Evolutionary conservation across 1,139 yeast genomes (phyloP).

Genomic region (Pichia sp.): DNA sequence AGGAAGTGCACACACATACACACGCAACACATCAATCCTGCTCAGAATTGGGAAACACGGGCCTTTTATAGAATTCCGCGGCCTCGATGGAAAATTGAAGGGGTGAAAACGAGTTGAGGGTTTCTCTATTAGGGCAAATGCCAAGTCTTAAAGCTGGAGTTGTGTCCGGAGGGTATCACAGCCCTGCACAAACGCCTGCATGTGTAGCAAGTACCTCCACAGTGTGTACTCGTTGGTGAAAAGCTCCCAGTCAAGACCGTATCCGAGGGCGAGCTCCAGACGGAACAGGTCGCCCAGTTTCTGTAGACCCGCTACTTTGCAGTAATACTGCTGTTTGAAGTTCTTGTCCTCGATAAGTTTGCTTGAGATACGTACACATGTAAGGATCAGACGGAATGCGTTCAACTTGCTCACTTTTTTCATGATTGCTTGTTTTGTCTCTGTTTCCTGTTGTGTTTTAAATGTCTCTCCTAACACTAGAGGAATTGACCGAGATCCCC

Average conservation of each 20-base stretch:
- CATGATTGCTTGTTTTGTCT: background rate
- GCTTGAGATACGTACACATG: slow-evolving; percentile 26
- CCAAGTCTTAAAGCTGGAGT: background rate
- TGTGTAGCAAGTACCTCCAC: slow-evolving; percentile 13
- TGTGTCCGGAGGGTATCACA: slow-evolving; percentile 3
- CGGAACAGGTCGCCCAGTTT: slow-evolving; percentile 26
- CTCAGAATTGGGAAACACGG: too few species aligned
- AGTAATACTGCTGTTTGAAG: slow-evolving; percentile 29
- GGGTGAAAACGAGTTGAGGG: too few species aligned
- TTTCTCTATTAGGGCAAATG: background rate
- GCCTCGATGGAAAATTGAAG: too few species aligned
- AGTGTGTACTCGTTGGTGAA: slow-evolving; percentile 27
- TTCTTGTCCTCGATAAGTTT: slow-evolving; percentile 32
- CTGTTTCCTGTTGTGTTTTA: background rate
- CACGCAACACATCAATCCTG: too few species aligned
- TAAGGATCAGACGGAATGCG: slow-evolving; percentile 27
- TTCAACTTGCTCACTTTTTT: slow-evolving; percentile 23
- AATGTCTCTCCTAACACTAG: slow-evolving; percentile 8
- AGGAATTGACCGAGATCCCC: slow-evolving; percentile 9
- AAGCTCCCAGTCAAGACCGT: slow-evolving; percentile 29
- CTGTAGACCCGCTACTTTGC: slow-evolving; percentile 31
- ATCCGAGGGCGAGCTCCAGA: slow-evolving; percentile 28
- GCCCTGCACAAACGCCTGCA: slow-evolving; percentile 7
- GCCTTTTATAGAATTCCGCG: too few species aligned
- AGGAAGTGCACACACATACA: too few species aligned